These are phyloP conservation scores for Penicillium arizonense DNA, from an alignment of 495 filamentous ascomycete genomes.

Conservation along the genomic window DNA sequence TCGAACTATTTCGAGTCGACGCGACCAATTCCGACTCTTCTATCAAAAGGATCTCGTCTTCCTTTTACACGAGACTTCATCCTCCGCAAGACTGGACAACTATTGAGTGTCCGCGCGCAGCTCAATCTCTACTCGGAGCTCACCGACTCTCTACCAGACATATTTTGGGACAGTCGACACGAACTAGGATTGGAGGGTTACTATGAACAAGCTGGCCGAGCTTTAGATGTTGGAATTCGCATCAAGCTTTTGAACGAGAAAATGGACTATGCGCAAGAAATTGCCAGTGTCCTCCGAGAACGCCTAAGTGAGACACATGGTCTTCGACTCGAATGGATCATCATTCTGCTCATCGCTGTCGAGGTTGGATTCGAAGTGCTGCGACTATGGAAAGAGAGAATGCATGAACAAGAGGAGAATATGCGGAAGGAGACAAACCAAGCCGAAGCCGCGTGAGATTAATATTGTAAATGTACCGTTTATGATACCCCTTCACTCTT, in stretches of 20 bases:
- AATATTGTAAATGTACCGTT: background rate
- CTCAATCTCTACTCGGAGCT: slow-evolving; percentile 96
- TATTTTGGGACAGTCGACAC: slow-evolving; percentile 93
- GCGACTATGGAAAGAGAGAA: slow-evolving; percentile 57
- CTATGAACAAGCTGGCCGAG: slow-evolving; percentile 87
- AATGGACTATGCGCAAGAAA: slow-evolving; percentile 97
- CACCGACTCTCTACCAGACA: slow-evolving; percentile 90
- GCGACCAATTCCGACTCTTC: slow-evolving; percentile 69
- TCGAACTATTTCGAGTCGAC: slow-evolving; percentile 82
- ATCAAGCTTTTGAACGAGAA: slow-evolving; percentile 93
- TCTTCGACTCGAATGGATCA: slow-evolving; percentile 91
- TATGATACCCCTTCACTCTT: slow-evolving; percentile 19
- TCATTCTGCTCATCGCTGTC: slow-evolving; percentile 88
- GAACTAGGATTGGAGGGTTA: slow-evolving; percentile 88
- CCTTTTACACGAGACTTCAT: slow-evolving; percentile 77
- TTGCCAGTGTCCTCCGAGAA: slow-evolving; percentile 84
- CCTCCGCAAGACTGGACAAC: slow-evolving; percentile 87
- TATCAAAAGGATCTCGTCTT: slow-evolving; percentile 62
- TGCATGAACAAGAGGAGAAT: slow-evolving; percentile 46
- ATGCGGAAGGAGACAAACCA: slow-evolving; percentile 17
- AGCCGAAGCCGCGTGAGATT: background rate
- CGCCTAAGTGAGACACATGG: slow-evolving; percentile 87
- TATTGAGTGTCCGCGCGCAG: slow-evolving; percentile 87
- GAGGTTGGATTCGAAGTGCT: slow-evolving; percentile 76
- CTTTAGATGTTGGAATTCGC: slow-evolving; percentile 87